Base-by-base conservation (phyloP, 768 basidiomycete species). In the Suillus paluster region DNA sequence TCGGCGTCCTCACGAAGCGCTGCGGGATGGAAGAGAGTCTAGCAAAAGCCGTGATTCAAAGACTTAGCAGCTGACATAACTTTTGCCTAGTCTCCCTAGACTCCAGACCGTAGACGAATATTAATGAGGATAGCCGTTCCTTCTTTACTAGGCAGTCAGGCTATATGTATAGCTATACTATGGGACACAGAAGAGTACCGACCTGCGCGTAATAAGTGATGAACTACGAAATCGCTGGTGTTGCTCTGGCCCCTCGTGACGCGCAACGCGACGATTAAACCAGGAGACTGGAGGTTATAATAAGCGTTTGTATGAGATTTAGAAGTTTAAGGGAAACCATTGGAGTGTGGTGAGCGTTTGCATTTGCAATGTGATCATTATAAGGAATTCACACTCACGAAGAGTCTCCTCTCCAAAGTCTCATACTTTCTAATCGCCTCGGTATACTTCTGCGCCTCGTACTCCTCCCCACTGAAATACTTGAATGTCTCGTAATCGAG, bases 401-500 rank as follows among this genome's bases (percentile, higher is more conserved):
- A 90, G 87, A 60, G 91, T 70, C 81, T 86, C 72, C 86, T 88
- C 68, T 94, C 92, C 52, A 90, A 74, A 10, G 74, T 74, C 67
- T 96, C 94, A 67, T 94, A 95, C 58, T 88, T 81, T 17, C 80
- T 72, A 64, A 96, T 83, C 3, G 94, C 91, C 17, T 88, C 82
- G 12, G 78, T 73, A 69, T 94, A 95, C 36, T 94, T 82, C 46
- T 81, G 80, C n/a, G 82, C 83, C 70, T 96, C 94, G 67, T 94
- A 86, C 25, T 84, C 81, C 74, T 97, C 94, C 19, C 92, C 90
- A 21, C 86, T 87, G 71, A 95, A 95, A 72, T 93, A 93, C 73
- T 93, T 95, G 68, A 94, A 89, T 5, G 92, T 94, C 73, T 91
- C 90, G 63, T 91, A 92, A 70, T 91, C 91, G 56, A 92, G 82